Evolutionary conservation across 768 basidiomycete genomes (phyloP).

Genomic region (Tephrocybe sp.): DNA sequence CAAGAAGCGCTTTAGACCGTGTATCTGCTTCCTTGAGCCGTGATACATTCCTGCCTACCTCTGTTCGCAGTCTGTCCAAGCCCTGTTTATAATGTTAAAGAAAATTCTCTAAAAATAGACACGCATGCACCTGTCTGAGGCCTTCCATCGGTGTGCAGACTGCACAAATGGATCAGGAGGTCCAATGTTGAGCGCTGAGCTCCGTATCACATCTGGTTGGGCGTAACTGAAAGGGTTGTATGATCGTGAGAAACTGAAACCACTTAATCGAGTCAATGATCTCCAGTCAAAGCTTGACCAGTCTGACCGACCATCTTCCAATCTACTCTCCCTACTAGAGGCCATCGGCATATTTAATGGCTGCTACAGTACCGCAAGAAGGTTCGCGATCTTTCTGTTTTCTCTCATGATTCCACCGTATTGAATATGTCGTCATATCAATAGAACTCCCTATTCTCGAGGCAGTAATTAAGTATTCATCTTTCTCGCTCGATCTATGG

Average conservation of each 20-base stretch:
- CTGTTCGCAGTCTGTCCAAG: constrained; percentile 19
- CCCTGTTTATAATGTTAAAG: constrained; percentile 15
- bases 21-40: constrained; percentile 27
- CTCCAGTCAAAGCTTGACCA: neutral
- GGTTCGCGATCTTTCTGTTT: constrained; percentile 40
- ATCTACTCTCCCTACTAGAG: neutral
- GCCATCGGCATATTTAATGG: constrained; percentile 37
- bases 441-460: constrained; percentile 92
- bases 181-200: neutral
- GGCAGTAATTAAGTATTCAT: constrained; percentile 81
- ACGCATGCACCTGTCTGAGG: constrained; percentile 11
- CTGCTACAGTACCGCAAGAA: constrained; percentile 76
- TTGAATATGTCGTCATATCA: constrained; percentile 20
- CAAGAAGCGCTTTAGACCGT: constrained; percentile 15
- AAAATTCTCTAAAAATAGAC: neutral
- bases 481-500: constrained; percentile 10
- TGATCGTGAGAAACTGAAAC: constrained; percentile 20
- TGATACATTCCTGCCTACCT: constrained; percentile 21
- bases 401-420: constrained; percentile 8
- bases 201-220: neutral
- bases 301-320: neutral
- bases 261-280: constrained; percentile 3
- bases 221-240: neutral
- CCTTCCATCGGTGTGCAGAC: constrained; percentile 9
- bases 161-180: neutral